Evolutionary conservation across 768 basidiomycete genomes (phyloP), one percentile per base, ranked within the genome.

Genomic region (Russula abietina): DNA sequence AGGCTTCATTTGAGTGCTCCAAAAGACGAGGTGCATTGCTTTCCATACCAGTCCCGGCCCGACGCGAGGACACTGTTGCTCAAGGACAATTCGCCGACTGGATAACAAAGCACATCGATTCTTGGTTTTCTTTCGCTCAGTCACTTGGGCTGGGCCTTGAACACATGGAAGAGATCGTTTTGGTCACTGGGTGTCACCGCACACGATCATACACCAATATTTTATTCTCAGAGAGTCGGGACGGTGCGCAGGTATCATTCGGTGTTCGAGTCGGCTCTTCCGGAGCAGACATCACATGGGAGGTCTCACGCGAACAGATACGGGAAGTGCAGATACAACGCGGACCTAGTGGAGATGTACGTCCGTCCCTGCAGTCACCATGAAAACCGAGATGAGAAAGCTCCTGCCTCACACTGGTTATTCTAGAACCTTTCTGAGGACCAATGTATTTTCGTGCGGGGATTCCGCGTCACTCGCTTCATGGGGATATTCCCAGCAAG

Each of bases 361-460:
- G 56, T 57, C 14, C 22, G 56, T 57, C 14, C n/a, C 5, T 24
- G 22, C n/a, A 33, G n/a, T 48, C 56, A 12, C 8, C 33, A 8
- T 48, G n/a, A 9, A 28, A 55, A 26, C 54, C 26, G 38, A 26
- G 38, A 30, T 17, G 38, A 26, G 38, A 30, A 10, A n/a, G 14
- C n/a, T 17, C 33, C 33, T 36, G 33, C 11, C 33, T 36, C 33
- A 36, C 11, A 36, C 56, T 36, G 45, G 11, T 48, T 12, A 22
- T 33, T 57, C 17, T 24, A 57, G 56, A 14, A 57, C 11, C 33
- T 36, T 36, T 36, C 32, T 48, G 56, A 57, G 24, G 10, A 48
- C 10, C 43, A 48, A 48, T 57, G 56, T 36, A 57, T 33, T 16
- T 57, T 57, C 24, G 56, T 57, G 45, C 45, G 45, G n/a, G 45